phyloP scores from a whole-genome alignment of 305 asterid species.

The Vinca major region DNA sequence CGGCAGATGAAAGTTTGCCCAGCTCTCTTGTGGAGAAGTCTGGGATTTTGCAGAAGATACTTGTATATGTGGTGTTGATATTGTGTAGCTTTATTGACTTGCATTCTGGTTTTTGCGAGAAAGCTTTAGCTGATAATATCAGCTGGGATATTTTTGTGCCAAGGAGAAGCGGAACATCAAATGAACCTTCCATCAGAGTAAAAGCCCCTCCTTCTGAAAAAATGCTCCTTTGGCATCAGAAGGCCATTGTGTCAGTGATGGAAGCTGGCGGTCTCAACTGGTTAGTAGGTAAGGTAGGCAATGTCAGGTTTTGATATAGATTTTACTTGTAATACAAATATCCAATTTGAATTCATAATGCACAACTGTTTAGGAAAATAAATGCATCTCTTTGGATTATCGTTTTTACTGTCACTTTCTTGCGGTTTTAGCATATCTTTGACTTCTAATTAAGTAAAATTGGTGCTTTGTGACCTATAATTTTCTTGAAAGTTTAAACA shows the following conservation, averaged over 20 bases:
- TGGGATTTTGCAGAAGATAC: slow-evolving; percentile 66
- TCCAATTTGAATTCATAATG: background rate
- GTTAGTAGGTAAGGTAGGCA: slow-evolving; percentile 99
- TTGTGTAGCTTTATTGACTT: slow-evolving; percentile 65
- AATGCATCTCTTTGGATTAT: background rate
- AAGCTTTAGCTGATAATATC: slow-evolving; percentile 28
- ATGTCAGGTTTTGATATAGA: slow-evolving; percentile 27
- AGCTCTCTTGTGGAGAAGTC: slow-evolving; percentile 50
- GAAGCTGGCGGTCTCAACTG: slow-evolving; percentile 99
- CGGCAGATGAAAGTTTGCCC: slow-evolving; percentile 55
- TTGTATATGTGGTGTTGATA: slow-evolving; percentile 61
- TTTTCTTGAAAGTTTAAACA: background rate
- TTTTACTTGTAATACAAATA: slow-evolving; percentile 13
- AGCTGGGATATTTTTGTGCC: slow-evolving; percentile 30
- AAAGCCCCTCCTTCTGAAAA: slow-evolving; percentile 43
- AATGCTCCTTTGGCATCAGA: slow-evolving; percentile 69
- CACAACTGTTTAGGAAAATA: no score
- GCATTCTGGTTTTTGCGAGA: slow-evolving; percentile 37
- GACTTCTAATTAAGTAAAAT: background rate
- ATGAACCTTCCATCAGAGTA: slow-evolving; percentile 27
- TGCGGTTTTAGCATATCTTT: slow-evolving; percentile 1
- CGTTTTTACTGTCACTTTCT: background rate
- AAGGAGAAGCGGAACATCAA: slow-evolving; percentile 28
- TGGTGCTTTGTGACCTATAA: background rate
- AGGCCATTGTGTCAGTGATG: slow-evolving; percentile 77